Percentiles rank a stretch among this genome's conserved stretches.
These are phyloP conservation scores for Collybia nuda DNA, from an alignment of 768 basidiomycete species.

Conservation along the genomic window DNA sequence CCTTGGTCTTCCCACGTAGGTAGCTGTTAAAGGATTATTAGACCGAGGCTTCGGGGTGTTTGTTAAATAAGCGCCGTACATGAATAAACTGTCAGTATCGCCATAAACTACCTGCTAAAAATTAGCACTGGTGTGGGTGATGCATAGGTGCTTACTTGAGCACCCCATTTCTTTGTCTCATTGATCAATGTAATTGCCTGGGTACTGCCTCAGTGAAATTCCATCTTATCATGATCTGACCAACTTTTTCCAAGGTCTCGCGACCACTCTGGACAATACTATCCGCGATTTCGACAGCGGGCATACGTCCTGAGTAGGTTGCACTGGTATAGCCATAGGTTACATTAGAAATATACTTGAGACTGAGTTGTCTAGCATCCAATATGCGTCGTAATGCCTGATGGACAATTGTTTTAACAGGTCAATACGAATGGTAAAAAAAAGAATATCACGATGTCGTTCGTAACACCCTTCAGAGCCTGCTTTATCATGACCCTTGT, in stretches of 20 bases:
- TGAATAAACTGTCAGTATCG: constrained; percentile 95
- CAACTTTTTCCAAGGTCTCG: constrained; percentile 91
- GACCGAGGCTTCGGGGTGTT: background rate
- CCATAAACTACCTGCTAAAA: constrained; percentile 80
- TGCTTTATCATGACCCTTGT: constrained; percentile 98
- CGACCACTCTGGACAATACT: constrained; percentile 96
- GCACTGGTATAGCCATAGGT: constrained; percentile 97
- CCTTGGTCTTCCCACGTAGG: constrained; percentile 87
- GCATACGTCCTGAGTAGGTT: constrained; percentile 95
- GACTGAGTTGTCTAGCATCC: constrained; percentile 87
- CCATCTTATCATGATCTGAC: background rate
- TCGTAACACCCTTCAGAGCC: constrained; percentile 81
- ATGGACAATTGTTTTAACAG: background rate
- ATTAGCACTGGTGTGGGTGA: background rate
- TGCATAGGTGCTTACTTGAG: constrained; percentile 37
- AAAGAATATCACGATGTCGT: constrained; percentile 62
- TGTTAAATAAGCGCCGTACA: constrained; percentile 37
- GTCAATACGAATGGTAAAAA: too few species aligned
- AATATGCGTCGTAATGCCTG: constrained; percentile 76
- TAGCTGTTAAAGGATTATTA: constrained; percentile 36
- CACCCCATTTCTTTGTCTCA: constrained; percentile 80
- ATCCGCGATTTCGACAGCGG: constrained; percentile 96
- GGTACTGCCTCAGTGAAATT: background rate
- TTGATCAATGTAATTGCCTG: constrained; percentile 87
- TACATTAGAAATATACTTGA: constrained; percentile 93